Percentiles rank a stretch among this genome's conserved stretches.
Conservation (phyloP, 257 asterid species). For the Schizonepeta tenuifolia region DNA sequence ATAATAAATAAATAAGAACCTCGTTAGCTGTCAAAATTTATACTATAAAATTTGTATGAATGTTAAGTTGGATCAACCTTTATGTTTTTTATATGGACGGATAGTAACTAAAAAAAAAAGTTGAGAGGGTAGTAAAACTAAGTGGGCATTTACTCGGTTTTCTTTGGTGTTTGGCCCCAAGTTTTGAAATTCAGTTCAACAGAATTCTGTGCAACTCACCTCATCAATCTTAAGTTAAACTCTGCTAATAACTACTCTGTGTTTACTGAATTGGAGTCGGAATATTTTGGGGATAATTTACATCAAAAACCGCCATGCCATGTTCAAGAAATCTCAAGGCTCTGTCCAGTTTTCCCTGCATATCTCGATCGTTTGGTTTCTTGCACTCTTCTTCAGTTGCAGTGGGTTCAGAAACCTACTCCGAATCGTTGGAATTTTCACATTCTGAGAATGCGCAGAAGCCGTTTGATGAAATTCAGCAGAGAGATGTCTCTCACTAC, state of each 20-base stretch:
- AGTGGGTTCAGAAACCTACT: slow-evolving; percentile 19
- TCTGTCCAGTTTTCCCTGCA: slow-evolving; percentile 31
- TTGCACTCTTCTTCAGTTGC: slow-evolving; percentile 36
- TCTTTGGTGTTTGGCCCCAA: slow-evolving; percentile 2
- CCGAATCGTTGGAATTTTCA: neutral
- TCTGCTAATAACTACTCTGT: neutral
- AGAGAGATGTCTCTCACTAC: slow-evolving; percentile 53
- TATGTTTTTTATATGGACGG: too few species aligned
- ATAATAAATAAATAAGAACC: too few species aligned
- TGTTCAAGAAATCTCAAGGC: slow-evolving; percentile 37
- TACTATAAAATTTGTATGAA: too few species aligned
- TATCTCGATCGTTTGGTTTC: slow-evolving; percentile 33
- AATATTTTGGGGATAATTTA: neutral
- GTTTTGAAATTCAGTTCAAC: slow-evolving; percentile 19
- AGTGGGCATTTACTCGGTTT: neutral
- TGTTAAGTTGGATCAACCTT: too few species aligned
- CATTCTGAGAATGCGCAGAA: slow-evolving; percentile 38
- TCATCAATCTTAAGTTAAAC: too few species aligned
- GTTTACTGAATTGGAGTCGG: neutral
- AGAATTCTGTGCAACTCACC: neutral
- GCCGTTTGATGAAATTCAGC: slow-evolving; percentile 56
- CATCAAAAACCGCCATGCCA: slow-evolving; percentile 44
- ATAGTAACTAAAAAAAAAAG: too few species aligned
- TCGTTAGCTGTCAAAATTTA: too few species aligned
- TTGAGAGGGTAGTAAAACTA: too few species aligned